phyloP scores from a whole-genome alignment of 495 filamentous ascomycete species.

The Aspergillus avenaceus region DNA sequence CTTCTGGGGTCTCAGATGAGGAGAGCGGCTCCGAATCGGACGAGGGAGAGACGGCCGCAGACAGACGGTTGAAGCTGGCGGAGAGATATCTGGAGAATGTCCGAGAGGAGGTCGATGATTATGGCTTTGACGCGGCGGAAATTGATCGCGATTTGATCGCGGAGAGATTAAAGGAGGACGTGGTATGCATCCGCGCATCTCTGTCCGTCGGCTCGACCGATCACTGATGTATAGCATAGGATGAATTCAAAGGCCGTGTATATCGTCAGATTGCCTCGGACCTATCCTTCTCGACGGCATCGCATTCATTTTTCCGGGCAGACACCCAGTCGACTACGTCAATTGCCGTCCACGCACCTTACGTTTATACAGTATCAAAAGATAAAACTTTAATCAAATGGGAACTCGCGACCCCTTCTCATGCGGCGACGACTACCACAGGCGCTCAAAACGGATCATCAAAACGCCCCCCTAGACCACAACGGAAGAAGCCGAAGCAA shows the following conservation, averaged over 20 bases:
- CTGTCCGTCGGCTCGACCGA: background rate
- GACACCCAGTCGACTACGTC: constrained; percentile 74
- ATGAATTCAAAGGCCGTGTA: constrained; percentile 85
- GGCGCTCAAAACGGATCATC: constrained; percentile 51
- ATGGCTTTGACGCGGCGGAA: constrained; percentile 87
- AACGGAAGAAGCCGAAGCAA: constrained; percentile 66
- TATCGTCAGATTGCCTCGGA: constrained; percentile 74
- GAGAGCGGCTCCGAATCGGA: constrained; percentile 50
- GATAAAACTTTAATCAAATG: constrained; percentile 84
- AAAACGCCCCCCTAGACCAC: constrained; percentile 61
- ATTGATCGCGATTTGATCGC: constrained; percentile 91
- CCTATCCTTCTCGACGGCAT: constrained; percentile 58
- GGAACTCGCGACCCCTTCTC: constrained; percentile 55
- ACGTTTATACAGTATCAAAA: constrained; percentile 82
- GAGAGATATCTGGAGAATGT: constrained; percentile 92
- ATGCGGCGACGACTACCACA: constrained; percentile 22
- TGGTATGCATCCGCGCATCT: constrained; percentile 42
- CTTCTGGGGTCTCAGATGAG: constrained; percentile 37
- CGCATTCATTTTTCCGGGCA: constrained; percentile 66
- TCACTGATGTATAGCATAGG: constrained; percentile 32
- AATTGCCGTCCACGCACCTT: constrained; percentile 71
- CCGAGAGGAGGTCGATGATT: constrained; percentile 72
- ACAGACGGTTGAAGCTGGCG: constrained; percentile 81
- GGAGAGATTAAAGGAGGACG: constrained; percentile 83
- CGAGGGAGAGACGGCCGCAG: constrained; percentile 78